Evolutionary conservation across 2,329 filamentous ascomycete species (phyloP).

Genomic region (Chaetothyriales sp.): DNA sequence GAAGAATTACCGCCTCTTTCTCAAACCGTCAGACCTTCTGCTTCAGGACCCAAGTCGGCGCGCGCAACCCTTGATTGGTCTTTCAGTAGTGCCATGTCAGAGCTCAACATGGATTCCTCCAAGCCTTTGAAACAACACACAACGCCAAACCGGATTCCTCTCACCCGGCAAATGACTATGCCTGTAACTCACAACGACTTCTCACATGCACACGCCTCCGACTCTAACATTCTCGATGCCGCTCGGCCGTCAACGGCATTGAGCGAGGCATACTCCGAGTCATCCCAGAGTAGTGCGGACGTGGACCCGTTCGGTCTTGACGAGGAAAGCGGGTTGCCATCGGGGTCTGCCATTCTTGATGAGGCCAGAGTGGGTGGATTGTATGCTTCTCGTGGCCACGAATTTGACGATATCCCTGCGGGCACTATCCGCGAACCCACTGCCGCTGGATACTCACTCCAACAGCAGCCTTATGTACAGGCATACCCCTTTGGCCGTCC

Average conservation of each 20-base stretch:
- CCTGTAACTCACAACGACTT: slow-evolving; percentile 17
- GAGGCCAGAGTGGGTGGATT: slow-evolving; percentile 7
- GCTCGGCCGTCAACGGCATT: slow-evolving; percentile 14
- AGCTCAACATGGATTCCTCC: slow-evolving; percentile 9
- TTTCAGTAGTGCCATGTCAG: slow-evolving; percentile 33
- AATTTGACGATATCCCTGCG: slow-evolving; percentile 12
- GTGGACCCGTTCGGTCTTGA: slow-evolving; percentile 17
- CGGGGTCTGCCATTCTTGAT: slow-evolving; percentile 14
- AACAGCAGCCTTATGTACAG: slow-evolving; percentile 3
- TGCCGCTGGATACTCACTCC: slow-evolving; percentile 1
- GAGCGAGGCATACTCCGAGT: slow-evolving; percentile 11
- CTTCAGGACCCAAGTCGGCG: background rate
- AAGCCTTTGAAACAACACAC: slow-evolving; percentile 1
- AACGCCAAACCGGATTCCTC: slow-evolving; percentile 11
- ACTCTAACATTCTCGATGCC: background rate
- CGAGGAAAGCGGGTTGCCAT: slow-evolving; percentile 11
- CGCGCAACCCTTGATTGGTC: slow-evolving; percentile 23
- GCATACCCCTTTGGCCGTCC: slow-evolving; percentile 9
- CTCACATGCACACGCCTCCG: slow-evolving; percentile 8
- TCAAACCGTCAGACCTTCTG: background rate
- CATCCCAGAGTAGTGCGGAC: slow-evolving; percentile 14
- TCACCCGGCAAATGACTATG: slow-evolving; percentile 16
- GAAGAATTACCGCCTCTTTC: background rate
- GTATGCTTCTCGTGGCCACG: slow-evolving; percentile 1
- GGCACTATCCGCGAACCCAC: slow-evolving; percentile 11